Evolutionary conservation across 2,329 filamentous ascomycete species (phyloP).

Genomic region (Mycocentrospora acerina): DNA sequence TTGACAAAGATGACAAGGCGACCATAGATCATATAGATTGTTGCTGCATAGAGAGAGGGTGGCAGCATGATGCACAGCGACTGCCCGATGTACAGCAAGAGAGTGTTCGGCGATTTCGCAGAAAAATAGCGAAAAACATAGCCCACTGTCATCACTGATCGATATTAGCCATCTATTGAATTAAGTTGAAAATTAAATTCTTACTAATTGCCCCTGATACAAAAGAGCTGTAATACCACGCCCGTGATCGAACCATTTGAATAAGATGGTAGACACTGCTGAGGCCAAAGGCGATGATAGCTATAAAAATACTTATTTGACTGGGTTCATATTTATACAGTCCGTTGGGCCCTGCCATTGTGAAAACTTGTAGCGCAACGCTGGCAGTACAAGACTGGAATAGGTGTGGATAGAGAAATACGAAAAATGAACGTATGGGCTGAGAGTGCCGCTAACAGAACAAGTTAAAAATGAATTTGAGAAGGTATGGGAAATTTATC

Average conservation of each 20-base stretch:
- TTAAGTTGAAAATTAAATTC: neutral
- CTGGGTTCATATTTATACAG: conserved; percentile 21
- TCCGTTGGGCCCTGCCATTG: conserved; percentile 15
- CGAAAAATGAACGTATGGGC: no score
- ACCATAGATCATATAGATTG: conserved; percentile 48
- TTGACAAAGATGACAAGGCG: conserved; percentile 43
- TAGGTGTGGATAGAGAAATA: no score
- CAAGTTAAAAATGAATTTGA: no score
- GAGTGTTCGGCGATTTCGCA: conserved; percentile 9
- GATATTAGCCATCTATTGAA: neutral
- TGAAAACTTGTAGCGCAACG: no score
- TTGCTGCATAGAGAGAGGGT: conserved; percentile 48
- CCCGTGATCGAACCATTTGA: conserved; percentile 17
- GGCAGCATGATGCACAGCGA: conserved; percentile 44
- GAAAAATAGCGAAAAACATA: conserved; percentile 20
- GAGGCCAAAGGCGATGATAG: conserved; percentile 15
- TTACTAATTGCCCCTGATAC: conserved; percentile 20
- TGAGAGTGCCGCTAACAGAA: no score
- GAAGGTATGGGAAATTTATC: no score
- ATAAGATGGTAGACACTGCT: conserved; percentile 19
- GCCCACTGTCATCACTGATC: conserved; percentile 24
- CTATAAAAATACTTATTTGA: conserved; percentile 9
- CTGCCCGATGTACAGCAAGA: conserved; percentile 40
- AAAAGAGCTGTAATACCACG: conserved; percentile 27
- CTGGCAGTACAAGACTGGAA: no score